phyloP scores from a whole-genome alignment of 306 rosid genomes.

The Lotus japonicus region DNA sequence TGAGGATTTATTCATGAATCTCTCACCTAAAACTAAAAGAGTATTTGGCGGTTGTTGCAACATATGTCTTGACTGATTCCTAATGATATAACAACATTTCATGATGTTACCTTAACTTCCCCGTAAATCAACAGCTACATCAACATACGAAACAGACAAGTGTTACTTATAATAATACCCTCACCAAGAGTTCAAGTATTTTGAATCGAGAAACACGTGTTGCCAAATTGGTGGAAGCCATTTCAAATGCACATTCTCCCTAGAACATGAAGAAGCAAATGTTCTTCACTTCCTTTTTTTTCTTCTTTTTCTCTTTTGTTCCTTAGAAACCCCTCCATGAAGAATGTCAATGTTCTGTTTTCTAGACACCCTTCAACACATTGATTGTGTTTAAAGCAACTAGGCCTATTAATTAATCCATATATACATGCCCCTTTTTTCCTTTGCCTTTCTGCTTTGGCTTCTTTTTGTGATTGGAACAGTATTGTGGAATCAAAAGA shows the following conservation, averaged over 20 bases:
- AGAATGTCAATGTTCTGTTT: constrained; percentile 5
- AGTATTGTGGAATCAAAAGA: neutral
- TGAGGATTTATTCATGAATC: neutral
- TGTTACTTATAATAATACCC: constrained; percentile 14
- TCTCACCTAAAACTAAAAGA: constrained; percentile 6
- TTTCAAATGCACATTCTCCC: neutral
- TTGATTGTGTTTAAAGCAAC: constrained; percentile 32
- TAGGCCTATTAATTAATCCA: neutral
- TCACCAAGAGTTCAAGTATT: neutral
- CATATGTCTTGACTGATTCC: constrained; percentile 45
- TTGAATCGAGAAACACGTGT: constrained; percentile 23
- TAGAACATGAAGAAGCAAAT: constrained; percentile 15
- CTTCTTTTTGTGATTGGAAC: neutral
- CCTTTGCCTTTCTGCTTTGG: neutral
- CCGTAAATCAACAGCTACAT: constrained; percentile 33
- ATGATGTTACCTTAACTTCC: constrained; percentile 40
- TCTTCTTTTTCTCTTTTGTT: constrained; percentile 6
- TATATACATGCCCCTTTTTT: neutral
- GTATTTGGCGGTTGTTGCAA: constrained; percentile 9
- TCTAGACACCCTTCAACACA: neutral
- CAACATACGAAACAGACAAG: constrained; percentile 13
- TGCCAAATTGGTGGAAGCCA: neutral
- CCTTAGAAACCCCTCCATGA: constrained; percentile 17
- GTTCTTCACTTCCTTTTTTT: constrained; percentile 2
- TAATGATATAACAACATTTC: constrained; percentile 4